These are phyloP conservation scores for Diplotaxis tenuifolia DNA, from an alignment of 345 rosid genomes.

Conservation along the genomic window DNA sequence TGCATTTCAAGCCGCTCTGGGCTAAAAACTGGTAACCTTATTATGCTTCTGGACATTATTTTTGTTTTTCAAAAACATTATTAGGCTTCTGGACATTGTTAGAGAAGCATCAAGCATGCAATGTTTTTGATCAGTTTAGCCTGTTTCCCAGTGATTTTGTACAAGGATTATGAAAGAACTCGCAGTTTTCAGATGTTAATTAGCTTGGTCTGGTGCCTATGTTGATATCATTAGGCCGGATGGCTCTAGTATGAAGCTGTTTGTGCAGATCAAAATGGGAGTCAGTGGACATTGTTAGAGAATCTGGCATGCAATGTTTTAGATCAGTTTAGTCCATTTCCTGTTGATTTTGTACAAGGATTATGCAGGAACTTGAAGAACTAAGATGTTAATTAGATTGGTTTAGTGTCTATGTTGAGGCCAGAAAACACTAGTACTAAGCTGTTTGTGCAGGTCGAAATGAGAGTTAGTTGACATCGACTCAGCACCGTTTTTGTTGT, in stretches of 20 bases:
- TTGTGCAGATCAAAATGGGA: not conserved
- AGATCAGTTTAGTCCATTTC: not conserved
- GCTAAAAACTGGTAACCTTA: no score
- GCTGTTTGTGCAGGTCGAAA: not conserved
- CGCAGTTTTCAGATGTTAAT: not conserved
- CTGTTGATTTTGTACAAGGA: not conserved
- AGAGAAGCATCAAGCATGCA: constrained; percentile 8
- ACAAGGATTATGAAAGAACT: not conserved
- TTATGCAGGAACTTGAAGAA: not conserved
- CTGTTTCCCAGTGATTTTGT: not conserved
- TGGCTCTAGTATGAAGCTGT: not conserved
- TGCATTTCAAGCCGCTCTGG: no score
- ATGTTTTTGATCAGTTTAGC: not conserved
- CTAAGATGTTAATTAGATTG: constrained; percentile 2
- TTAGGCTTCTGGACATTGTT: not conserved
- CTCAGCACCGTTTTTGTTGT: not conserved
- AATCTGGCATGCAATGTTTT: no score
- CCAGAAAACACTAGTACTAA: not conserved
- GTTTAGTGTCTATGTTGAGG: not conserved
- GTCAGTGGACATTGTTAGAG: no score
- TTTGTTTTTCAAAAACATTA: no score
- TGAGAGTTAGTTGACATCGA: not conserved
- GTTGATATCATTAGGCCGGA: not conserved
- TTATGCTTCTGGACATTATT: no score
- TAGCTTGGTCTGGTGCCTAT: not conserved